Evolutionary conservation across 2,329 filamentous ascomycete genomes (phyloP), one percentile per base, ranked within the genome.

Genomic region (Colletotrichum plurivorum): DNA sequence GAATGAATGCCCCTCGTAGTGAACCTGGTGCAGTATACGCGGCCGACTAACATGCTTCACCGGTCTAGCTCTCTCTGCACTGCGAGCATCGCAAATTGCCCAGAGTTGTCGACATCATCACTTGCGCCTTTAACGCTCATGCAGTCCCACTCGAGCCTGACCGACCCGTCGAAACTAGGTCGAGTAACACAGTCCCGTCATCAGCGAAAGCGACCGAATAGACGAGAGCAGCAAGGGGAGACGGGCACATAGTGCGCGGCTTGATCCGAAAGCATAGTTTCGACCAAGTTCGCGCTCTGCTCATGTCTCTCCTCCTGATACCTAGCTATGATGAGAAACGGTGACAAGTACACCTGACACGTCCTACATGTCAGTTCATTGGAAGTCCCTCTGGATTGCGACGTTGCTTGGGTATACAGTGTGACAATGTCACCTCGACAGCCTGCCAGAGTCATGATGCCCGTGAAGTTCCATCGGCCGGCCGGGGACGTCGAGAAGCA

Each of bases 51-150:
- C 6, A 45, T 20, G 31, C 49, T 51, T 12, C 31, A 36, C 20
- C 46, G 53, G 39, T 18, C 25, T n/a, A 31, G 48, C 22, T 41
- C 27, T 12, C 51, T n/a, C 27, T 25, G n/a, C 12, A 46, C 43
- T 56, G 45, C 10, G 55, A 46, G 41, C 13, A 6, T 43, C 15
- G 31, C 31, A 55, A 52, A 22, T 46, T 4, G 45, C 51, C 45
- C 18, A 43, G 39, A 60, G 67, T 54, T 69, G 70, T 68, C 58
- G 48, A 59, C 68, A 70, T 70, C 68, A 70, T 70, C 64, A 68
- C 58, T 70, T 52, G 13, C 59, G 63, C 68, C 63, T 54, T 53
- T 13, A 63, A 58, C 53, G 64, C 43, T 59, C 64, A 46, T 22
- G 18, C 27, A 60, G 16, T 18, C 57, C 67, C 67, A 66, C 62